Evolutionary conservation across 225 moss, liverwort and hornwort species (phyloP).

Genomic region (Pseudisothecium myosuroides): DNA sequence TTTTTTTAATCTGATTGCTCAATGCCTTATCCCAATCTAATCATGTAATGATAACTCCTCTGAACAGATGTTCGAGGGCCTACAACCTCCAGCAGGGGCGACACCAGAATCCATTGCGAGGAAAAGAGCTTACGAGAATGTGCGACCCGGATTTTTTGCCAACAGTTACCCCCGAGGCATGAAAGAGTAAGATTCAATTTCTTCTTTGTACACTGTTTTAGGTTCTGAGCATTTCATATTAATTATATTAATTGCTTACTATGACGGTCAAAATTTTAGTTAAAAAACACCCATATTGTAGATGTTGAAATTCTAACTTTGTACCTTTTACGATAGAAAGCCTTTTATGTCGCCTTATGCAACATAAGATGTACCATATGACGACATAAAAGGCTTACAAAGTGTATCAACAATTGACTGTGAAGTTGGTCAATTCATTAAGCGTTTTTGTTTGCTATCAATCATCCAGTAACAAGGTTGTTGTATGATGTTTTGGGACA

Average conservation of each 20-base stretch:
- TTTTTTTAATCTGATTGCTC: neutral
- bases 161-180: conserved; percentile 21
- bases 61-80: conserved; percentile 36
- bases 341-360: neutral
- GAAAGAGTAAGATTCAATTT: conserved; percentile 26
- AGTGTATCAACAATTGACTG: neutral
- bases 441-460: neutral
- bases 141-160: conserved; percentile 12
- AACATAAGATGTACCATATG: neutral
- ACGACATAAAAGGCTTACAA: neutral
- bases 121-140: conserved; percentile 25
- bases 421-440: neutral
- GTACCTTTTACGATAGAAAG: too few relatives aligned
- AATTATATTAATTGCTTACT: neutral
- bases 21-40: neutral
- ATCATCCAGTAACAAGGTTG: neutral
- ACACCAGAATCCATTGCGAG: conserved; percentile 21
- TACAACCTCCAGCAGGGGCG: neutral
- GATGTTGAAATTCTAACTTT: neutral
- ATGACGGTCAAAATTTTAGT: neutral
- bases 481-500: neutral
- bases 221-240: neutral
- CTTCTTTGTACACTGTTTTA: neutral
- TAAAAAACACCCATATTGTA: neutral
- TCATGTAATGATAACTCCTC: neutral